phyloP scores from a whole-genome alignment of 441 rosid genomes.

The Corymbia citriodora region DNA sequence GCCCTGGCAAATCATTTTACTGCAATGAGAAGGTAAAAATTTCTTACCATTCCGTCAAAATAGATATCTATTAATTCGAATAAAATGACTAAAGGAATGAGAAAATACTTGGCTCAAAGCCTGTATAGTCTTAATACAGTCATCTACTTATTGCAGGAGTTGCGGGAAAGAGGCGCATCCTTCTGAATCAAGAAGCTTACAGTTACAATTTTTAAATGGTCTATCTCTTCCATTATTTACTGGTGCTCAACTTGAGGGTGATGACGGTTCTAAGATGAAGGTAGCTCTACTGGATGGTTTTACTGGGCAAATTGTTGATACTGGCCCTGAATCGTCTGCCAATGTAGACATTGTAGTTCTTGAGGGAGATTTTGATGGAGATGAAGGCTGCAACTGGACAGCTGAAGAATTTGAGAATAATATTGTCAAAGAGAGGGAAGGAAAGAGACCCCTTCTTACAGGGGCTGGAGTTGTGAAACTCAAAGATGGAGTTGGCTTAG shows the following conservation, averaged over 20 bases:
- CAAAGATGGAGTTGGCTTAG: constrained; percentile 51
- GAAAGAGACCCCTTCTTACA: constrained; percentile 83
- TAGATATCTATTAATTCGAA: not conserved
- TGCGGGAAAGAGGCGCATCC: constrained; percentile 57
- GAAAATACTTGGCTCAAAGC: not conserved
- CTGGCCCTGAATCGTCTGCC: constrained; percentile 70
- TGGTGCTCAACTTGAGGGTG: constrained; percentile 85
- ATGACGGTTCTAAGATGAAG: constrained; percentile 43
- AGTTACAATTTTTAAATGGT: constrained; percentile 47
- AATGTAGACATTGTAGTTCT: constrained; percentile 29
- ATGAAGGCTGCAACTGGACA: not conserved
- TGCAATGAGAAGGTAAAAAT: not conserved
- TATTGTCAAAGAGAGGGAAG: constrained; percentile 42
- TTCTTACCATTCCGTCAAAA: not conserved
- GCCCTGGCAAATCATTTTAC: not conserved
- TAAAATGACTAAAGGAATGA: not conserved
- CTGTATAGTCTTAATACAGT: not conserved
- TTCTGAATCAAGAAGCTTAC: constrained; percentile 58
- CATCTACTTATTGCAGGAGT: constrained; percentile 30
- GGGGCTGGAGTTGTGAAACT: constrained; percentile 69
- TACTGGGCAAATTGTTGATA: constrained; percentile 45
- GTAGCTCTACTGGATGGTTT: constrained; percentile 58
- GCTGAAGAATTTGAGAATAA: not conserved
- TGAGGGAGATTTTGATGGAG: constrained; percentile 1
- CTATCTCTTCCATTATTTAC: constrained; percentile 86